Conservation (phyloP, 192 early-diverging fungal species). For the Entomortierella beljakovae region DNA sequence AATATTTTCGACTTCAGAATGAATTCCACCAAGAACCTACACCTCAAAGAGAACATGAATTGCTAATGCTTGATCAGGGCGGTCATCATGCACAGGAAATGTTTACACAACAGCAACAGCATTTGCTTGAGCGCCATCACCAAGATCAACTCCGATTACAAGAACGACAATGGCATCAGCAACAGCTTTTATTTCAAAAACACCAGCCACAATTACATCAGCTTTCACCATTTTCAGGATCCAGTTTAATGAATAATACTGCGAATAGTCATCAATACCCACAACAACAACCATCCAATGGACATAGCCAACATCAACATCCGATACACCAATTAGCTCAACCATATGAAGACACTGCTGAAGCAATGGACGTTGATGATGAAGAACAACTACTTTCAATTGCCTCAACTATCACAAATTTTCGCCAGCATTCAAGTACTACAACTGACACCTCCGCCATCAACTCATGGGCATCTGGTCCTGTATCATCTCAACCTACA, state of each 20-base stretch:
- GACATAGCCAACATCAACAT: neutral
- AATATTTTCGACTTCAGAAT: slow-evolving; percentile 14
- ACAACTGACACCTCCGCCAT: slow-evolving; percentile 1
- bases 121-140: slow-evolving; percentile 35
- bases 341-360: neutral
- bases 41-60: slow-evolving; percentile 20
- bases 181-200: slow-evolving; percentile 19
- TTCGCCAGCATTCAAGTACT: slow-evolving; percentile 22
- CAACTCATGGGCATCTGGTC: slow-evolving; percentile 20
- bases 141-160: slow-evolving; percentile 40
- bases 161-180: slow-evolving; percentile 47
- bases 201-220: slow-evolving; percentile 32
- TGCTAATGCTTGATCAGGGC: slow-evolving; percentile 39
- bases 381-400: slow-evolving; percentile 23
- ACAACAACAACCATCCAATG: neutral
- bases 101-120: slow-evolving; percentile 36
- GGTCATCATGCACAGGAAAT: slow-evolving; percentile 24
- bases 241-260: neutral
- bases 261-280: neutral
- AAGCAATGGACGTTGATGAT: slow-evolving; percentile 53
- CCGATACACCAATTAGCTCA: neutral
- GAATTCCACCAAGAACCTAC: slow-evolving; percentile 31
- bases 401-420: slow-evolving; percentile 28
- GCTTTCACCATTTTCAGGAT: neutral
- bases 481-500: neutral